Evolutionary conservation across 192 early-diverging fungal species (phyloP).

Genomic region (Backusella sp.): DNA sequence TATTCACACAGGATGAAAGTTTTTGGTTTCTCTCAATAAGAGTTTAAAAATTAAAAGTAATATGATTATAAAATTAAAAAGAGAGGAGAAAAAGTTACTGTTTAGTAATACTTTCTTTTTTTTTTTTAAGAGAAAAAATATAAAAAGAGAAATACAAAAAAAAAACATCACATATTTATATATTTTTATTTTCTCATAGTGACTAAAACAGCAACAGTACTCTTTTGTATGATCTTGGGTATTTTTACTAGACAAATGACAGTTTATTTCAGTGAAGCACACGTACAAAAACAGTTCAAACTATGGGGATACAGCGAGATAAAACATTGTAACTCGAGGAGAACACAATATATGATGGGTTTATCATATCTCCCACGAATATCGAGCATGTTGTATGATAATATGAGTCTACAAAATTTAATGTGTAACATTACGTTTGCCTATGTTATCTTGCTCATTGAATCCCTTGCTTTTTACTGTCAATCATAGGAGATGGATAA

Average conservation of each 20-base stretch:
- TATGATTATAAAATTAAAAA: background rate
- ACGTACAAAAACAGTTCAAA: background rate
- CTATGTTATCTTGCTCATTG: background rate
- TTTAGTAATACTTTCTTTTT: background rate
- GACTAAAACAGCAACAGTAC: background rate
- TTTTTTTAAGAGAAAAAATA: background rate
- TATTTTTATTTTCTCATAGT: constrained; percentile 1
- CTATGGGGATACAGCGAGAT: background rate
- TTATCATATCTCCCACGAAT: constrained; percentile 3
- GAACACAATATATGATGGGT: background rate
- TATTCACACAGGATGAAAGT: background rate
- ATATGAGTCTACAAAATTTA: background rate
- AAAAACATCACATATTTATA: background rate
- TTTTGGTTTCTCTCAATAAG: background rate
- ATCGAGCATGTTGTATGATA: background rate
- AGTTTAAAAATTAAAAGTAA: background rate
- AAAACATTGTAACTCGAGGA: background rate
- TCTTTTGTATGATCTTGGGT: constrained; percentile 4
- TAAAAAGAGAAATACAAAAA: background rate
- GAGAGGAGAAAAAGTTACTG: background rate
- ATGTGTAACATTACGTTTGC: background rate
- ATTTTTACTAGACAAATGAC: constrained; percentile 3
- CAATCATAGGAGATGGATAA: background rate
- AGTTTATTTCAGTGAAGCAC: background rate
- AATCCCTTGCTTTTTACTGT: background rate